Conservation (phyloP, 257 asterid genomes). For the Parsonsia alboflavescens region DNA sequence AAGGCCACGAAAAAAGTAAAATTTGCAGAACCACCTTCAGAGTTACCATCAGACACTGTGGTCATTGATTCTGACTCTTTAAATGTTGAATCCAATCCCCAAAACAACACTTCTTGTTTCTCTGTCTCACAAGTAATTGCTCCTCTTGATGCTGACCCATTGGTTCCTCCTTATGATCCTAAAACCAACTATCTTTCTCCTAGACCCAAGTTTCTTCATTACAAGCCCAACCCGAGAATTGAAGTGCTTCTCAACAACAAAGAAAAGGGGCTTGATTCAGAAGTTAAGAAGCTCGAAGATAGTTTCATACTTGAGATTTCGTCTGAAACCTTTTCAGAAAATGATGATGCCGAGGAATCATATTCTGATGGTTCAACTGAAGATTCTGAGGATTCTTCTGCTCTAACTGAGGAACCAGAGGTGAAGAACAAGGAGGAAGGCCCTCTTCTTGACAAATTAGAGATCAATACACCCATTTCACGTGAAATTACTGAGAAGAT, state of each 20-base stretch:
- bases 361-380: slow-evolving; percentile 33
- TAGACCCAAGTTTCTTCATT: slow-evolving; percentile 76
- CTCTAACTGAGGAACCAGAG: slow-evolving; percentile 16
- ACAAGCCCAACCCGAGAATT: slow-evolving; percentile 65
- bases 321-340: slow-evolving; percentile 47
- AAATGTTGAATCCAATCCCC: slow-evolving; percentile 20
- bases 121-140: slow-evolving; percentile 33
- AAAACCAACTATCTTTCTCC: slow-evolving; percentile 74
- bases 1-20: slow-evolving; percentile 49
- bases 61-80: slow-evolving; percentile 25
- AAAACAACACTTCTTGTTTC: slow-evolving; percentile 24
- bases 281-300: slow-evolving; percentile 31
- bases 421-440: slow-evolving; percentile 10
- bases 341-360: slow-evolving; percentile 38
- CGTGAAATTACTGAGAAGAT: slow-evolving; percentile 20
- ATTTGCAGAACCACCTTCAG: slow-evolving; percentile 35
- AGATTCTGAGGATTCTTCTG: slow-evolving; percentile 25
- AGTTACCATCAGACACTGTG: slow-evolving; percentile 26
- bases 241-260: slow-evolving; percentile 43
- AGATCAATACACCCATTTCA: background rate
- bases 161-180: slow-evolving; percentile 72
- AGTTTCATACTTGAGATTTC: slow-evolving; percentile 33
- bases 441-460: background rate
- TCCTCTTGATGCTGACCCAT: slow-evolving; percentile 85
- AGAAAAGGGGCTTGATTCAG: slow-evolving; percentile 31